phyloP scores from a whole-genome alignment of 805 yeast genomes.

The Ogataea sp. region DNA sequence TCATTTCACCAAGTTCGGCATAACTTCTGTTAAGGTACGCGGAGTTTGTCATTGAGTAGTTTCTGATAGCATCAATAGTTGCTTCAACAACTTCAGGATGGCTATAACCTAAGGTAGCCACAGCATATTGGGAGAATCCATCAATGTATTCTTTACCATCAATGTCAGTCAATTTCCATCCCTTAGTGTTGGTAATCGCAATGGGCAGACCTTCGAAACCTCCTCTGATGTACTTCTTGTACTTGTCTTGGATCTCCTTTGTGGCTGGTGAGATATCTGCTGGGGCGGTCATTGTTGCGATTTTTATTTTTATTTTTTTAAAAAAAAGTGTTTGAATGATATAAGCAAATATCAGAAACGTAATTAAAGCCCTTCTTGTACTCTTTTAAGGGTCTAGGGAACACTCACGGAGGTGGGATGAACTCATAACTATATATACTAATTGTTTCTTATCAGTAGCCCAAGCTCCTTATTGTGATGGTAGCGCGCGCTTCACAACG shows the following conservation, averaged over 20 bases:
- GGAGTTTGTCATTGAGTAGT: slow-evolving; percentile 26
- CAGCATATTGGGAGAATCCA: slow-evolving; percentile 77
- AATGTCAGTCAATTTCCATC: slow-evolving; percentile 33
- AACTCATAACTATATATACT: no score
- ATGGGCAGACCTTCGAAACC: slow-evolving; percentile 20
- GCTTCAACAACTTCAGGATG: slow-evolving; percentile 65
- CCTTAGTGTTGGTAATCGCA: slow-evolving; percentile 12
- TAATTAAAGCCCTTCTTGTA: no score
- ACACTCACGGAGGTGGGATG: no score
- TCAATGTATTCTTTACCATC: slow-evolving; percentile 74
- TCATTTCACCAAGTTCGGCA: slow-evolving; percentile 52
- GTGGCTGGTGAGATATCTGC: neutral
- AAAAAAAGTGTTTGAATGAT: neutral
- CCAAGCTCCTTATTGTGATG: no score
- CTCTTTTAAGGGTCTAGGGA: no score
- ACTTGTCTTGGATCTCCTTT: slow-evolving; percentile 3
- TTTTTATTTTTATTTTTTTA: neutral
- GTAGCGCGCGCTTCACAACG: neutral
- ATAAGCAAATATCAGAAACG: neutral
- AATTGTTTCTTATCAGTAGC: no score
- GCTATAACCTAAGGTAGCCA: slow-evolving; percentile 80
- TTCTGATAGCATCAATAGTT: slow-evolving; percentile 27
- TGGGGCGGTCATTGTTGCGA: neutral
- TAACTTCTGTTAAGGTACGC: slow-evolving; percentile 45
- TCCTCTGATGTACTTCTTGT: slow-evolving; percentile 10